A percentile compares a stretch with the other conserved stretches of the same genome.
phyloP scores from a whole-genome alignment of 2,329 filamentous ascomycete species.

The Tolypocladium pustulatum region DNA sequence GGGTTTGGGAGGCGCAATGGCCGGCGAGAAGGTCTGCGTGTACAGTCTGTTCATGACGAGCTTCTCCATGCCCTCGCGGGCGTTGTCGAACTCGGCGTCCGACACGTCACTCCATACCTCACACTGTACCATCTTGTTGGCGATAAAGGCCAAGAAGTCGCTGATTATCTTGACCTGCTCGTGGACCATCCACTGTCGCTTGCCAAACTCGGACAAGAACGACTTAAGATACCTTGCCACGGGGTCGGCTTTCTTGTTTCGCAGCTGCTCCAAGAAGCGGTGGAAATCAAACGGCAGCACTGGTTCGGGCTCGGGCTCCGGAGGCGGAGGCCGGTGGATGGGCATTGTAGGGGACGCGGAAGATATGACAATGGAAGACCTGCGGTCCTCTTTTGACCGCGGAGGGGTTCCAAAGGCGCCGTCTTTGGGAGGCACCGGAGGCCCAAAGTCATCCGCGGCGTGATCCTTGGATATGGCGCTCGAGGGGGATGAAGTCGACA shows the following conservation, averaged over 20 bases:
- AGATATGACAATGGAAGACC: conserved; percentile 14
- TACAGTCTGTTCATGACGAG: conserved; percentile 98
- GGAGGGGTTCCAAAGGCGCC: conserved; percentile 31
- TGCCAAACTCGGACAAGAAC: conserved; percentile 88
- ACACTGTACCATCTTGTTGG: conserved; percentile 95
- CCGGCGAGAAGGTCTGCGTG: conserved; percentile 89
- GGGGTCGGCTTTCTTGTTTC: conserved; percentile 95
- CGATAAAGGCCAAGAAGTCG: conserved; percentile 93
- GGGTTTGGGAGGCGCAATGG: conserved; percentile 72
- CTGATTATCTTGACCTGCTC: conserved; percentile 98
- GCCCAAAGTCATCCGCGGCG: conserved; percentile 34
- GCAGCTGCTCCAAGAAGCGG: conserved; percentile 87
- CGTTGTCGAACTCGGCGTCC: conserved; percentile 96
- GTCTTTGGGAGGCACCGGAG: conserved; percentile 52
- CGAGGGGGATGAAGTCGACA: conserved; percentile 28
- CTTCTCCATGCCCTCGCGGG: conserved; percentile 98
- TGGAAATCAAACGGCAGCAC: conserved; percentile 93
- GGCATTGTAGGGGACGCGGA: conserved; percentile 38
- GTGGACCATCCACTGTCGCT: conserved; percentile 98
- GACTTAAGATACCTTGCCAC: conserved; percentile 93
- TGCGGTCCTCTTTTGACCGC: conserved; percentile 27
- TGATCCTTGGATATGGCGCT: conserved; percentile 26
- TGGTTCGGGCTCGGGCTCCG: conserved; percentile 69
- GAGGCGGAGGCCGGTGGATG: conserved; percentile 55
- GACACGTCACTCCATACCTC: conserved; percentile 95